These are phyloP conservation scores for Candida suzukii DNA, from an alignment of 805 yeast species.

Conservation along the genomic window DNA sequence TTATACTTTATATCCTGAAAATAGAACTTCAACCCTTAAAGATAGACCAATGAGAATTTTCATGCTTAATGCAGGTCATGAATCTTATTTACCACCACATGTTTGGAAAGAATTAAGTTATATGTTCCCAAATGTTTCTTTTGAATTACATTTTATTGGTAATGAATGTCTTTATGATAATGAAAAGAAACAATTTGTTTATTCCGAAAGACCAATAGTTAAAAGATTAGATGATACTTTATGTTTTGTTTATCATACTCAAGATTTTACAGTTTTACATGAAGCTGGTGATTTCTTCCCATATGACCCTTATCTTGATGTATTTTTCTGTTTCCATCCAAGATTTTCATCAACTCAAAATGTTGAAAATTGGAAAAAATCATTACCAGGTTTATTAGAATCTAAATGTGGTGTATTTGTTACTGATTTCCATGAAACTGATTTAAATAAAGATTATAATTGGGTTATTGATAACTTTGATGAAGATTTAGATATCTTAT, in stretches of 20 bases:
- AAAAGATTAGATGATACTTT: slow-evolving; percentile 69
- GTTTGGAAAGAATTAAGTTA: slow-evolving; percentile 92
- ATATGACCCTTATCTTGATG: slow-evolving; percentile 93
- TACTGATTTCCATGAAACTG: slow-evolving; percentile 82
- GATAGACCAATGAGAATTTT: slow-evolving; percentile 89
- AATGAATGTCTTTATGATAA: slow-evolving; percentile 84
- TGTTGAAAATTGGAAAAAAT: slow-evolving; percentile 73
- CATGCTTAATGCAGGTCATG: slow-evolving; percentile 87
- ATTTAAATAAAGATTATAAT: slow-evolving; percentile 59
- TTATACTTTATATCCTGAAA: slow-evolving; percentile 78
- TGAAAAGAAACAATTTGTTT: slow-evolving; percentile 52
- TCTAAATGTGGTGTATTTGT: slow-evolving; percentile 89
- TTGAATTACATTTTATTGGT: slow-evolving; percentile 89
- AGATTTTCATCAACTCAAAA: slow-evolving; percentile 82
- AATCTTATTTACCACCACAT: slow-evolving; percentile 87
- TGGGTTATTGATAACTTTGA: slow-evolving; percentile 62
- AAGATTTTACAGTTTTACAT: slow-evolving; percentile 85
- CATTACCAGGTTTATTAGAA: slow-evolving; percentile 81
- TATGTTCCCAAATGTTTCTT: slow-evolving; percentile 72
- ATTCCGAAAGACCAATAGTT: slow-evolving; percentile 57
- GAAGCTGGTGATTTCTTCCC: slow-evolving; percentile 95
- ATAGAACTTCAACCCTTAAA: slow-evolving; percentile 51
- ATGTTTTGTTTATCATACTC: slow-evolving; percentile 76
- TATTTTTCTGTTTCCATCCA: slow-evolving; percentile 92
- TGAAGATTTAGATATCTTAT: slow-evolving; percentile 73